Evolutionary conservation across 495 filamentous ascomycete species (phyloP), one percentile per base, ranked within the genome.

Genomic region (Penicillium nucicola): DNA sequence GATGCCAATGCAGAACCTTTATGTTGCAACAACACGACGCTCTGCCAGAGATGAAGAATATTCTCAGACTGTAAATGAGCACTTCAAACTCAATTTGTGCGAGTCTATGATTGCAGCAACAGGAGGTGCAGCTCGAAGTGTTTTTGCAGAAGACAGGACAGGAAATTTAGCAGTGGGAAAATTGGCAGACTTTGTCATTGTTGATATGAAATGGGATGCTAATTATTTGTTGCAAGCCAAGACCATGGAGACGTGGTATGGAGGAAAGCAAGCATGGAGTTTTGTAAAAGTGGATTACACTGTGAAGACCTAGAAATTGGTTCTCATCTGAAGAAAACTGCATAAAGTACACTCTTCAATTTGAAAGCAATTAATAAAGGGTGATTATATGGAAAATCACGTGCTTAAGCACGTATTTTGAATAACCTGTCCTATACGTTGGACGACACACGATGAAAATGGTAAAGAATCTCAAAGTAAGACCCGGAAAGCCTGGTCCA

Each of bases 131-230:
- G 81, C 81, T 38, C 80, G 79, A 55, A 77, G 75, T 32, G 75
- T 75, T 23, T 82, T 80, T 51, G 77, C 76, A 3, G 82, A 84
- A 15, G 54, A 58, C 36, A 72, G 74, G 64, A 70, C 76, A 28
- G 82, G 82, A 0, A 71, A 52, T 23, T 54, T 84, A 51, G 57
- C 67, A 18, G 57, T 57, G 15, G 80, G 78, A 4, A 59, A 64
- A 37, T 66, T 65, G 56, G 81, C 81, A 1, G 80, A 85, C 48
- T 81, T 85, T 53, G 73, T 76, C n/a, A 68, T 84, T 20, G 69
- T 81, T 15, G 75, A 84, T 37, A 81, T 81, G 72, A 67, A 74
- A 20, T 81, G 78, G 75, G 62, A 73, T n/a, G 60, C 67, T 22
- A 74, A 77, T 42, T 70, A 57, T 48, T 65, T 85, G 51, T 63